Percentiles rank a stretch among this genome's conserved stretches.
These are phyloP conservation scores for Malassezia psittaci DNA, from an alignment of 1,284 basidiomycete genomes.

Conservation along the genomic window DNA sequence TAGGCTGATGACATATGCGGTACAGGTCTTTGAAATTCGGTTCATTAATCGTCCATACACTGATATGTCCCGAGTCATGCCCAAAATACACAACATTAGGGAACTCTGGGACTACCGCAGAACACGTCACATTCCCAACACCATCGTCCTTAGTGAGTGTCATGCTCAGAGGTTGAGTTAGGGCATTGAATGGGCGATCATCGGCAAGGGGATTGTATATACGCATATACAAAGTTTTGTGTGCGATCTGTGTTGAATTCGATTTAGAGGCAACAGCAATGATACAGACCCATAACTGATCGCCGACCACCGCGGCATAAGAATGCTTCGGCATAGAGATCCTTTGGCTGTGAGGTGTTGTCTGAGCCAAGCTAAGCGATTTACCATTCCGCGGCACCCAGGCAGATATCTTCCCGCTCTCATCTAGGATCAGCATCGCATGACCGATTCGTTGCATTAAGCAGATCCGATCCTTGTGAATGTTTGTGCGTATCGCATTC, in stretches of 20 bases:
- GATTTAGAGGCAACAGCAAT: constrained; percentile 15
- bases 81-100: constrained; percentile 69
- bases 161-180: constrained; percentile 26
- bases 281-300: constrained; percentile 38
- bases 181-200: constrained; percentile 40
- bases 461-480: constrained; percentile 31
- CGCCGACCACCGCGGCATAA: constrained; percentile 25
- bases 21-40: constrained; percentile 27
- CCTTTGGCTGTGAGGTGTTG: constrained; percentile 34
- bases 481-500: constrained; percentile 20
- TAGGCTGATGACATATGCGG: constrained; percentile 22
- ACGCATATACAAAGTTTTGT: constrained; percentile 21
- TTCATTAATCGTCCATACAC: constrained; percentile 28
- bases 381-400: constrained; percentile 27
- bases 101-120: constrained; percentile 63
- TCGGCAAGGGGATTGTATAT: constrained; percentile 42
- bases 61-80: constrained; percentile 70
- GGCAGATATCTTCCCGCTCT: constrained; percentile 41
- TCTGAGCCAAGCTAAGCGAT: constrained; percentile 22
- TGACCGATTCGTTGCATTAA: constrained; percentile 30
- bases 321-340: constrained; percentile 37
- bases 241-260: constrained; percentile 11
- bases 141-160: constrained; percentile 54
- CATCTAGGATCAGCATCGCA: constrained; percentile 37
- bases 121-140: constrained; percentile 70